Percentiles rank a stretch among this genome's conserved stretches.
Conservation (phyloP, 176 grass and related monocot species). For the Raddia guianensis region DNA sequence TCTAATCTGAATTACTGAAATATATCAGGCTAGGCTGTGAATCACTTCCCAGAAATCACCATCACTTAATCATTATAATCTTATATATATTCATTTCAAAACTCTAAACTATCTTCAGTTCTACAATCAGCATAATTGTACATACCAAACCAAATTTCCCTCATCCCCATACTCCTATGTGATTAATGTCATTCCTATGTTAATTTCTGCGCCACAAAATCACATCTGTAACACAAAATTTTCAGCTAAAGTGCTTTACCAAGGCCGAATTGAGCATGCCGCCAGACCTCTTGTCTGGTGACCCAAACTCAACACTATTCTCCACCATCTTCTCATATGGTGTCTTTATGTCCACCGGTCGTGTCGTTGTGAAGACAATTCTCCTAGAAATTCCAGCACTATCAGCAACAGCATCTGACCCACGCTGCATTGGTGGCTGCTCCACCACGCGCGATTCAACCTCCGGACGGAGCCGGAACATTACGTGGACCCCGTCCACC, state of each 20-base stretch:
- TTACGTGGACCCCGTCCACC: conserved; percentile 90
- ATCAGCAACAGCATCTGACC: conserved; percentile 48
- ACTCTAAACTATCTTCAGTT: background rate
- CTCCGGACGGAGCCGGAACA: conserved; percentile 81
- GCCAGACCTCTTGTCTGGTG: conserved; percentile 81
- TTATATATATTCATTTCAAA: conserved; percentile 6
- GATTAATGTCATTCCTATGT: background rate
- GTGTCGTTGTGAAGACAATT: conserved; percentile 77
- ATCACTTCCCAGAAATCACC: background rate
- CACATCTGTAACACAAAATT: conserved; percentile 1
- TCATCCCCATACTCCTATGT: background rate
- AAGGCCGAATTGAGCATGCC: conserved; percentile 91
- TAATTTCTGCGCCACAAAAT: conserved; percentile 4
- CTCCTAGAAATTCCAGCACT: conserved; percentile 57
- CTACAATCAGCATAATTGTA: background rate
- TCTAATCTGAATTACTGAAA: conserved; percentile 4
- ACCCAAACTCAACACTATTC: conserved; percentile 93
- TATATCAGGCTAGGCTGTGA: background rate
- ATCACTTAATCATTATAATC: background rate
- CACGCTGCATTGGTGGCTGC: conserved; percentile 39
- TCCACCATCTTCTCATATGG: conserved; percentile 99
- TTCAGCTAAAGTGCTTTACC: conserved; percentile 53
- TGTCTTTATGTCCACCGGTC: conserved; percentile 88
- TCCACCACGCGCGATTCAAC: conserved; percentile 35
- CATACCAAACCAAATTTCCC: background rate